Evolutionary conservation across 2,329 filamentous ascomycete species (phyloP).

Genomic region (Escovopsis weberi): DNA sequence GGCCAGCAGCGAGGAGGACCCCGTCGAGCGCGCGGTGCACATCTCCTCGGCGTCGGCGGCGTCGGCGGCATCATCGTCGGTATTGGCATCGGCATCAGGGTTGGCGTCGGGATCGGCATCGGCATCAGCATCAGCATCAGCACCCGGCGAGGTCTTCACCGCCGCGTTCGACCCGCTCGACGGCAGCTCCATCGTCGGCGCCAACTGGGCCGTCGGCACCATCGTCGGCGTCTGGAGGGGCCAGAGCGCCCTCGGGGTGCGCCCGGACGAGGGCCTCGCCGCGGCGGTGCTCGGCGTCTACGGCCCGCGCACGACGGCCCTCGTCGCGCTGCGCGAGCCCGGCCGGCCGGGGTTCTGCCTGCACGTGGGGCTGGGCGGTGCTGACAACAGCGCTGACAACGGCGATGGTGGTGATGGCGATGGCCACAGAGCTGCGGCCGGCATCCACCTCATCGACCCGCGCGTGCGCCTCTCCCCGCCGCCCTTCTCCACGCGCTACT

Average conservation of each 20-base stretch:
- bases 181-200: constrained; percentile 44
- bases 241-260: constrained; percentile 25
- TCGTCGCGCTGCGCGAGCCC: constrained; percentile 38
- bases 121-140: too few relatives aligned
- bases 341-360: constrained; percentile 28
- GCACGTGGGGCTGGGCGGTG: constrained; percentile 30
- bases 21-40: constrained; percentile 27
- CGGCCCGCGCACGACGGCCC: constrained; percentile 39
- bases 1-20: constrained; percentile 47
- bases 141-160: constrained; percentile 30
- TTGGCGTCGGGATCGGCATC: too few relatives aligned
- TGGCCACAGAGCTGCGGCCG: constrained; percentile 2
- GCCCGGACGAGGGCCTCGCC: constrained; percentile 27
- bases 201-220: constrained; percentile 44
- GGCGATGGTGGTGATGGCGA: too few relatives aligned
- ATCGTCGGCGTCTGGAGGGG: constrained; percentile 47
- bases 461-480: constrained; percentile 22
- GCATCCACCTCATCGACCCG: constrained; percentile 24
- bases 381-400: too few relatives aligned
- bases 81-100: too few relatives aligned
- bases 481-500: constrained; percentile 38
- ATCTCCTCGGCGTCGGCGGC: background rate
- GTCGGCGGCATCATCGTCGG: too few relatives aligned
- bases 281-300: constrained; percentile 38
- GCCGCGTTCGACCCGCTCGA: constrained; percentile 50